Conservation (phyloP, 345 rosid species). For the Eucalyptus marginata region DNA sequence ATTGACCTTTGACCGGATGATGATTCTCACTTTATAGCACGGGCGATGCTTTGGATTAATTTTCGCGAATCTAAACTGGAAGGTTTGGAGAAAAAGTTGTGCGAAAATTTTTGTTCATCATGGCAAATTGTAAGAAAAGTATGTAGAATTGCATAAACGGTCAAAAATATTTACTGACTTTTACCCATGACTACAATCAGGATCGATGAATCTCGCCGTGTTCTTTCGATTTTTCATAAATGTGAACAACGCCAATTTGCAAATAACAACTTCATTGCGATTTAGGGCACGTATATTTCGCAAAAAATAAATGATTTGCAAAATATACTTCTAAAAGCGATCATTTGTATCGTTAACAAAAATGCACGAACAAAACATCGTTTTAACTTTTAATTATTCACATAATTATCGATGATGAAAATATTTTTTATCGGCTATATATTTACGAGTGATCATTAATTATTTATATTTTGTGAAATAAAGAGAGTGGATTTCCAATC, state of each 20-base stretch:
- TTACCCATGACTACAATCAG: neutral
- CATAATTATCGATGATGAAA: no score
- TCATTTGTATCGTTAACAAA: no score
- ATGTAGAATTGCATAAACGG: neutral
- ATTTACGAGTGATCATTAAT: no score
- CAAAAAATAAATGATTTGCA: no score
- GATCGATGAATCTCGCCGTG: fast-evolving
- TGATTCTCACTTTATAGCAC: neutral
- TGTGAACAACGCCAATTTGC: fast-evolving
- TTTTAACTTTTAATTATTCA: no score
- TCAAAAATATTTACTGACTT: neutral
- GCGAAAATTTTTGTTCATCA: fast-evolving
- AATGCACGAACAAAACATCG: no score
- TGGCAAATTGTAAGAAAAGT: neutral
- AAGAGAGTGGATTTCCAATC: no score
- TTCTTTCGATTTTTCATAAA: neutral
- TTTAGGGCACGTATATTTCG: fast-evolving
- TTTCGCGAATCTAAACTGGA: neutral
- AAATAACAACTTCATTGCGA: neutral
- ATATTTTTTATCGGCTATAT: no score
- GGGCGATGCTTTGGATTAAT: neutral
- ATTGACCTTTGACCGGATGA: neutral
- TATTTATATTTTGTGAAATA: no score
- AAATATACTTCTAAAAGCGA: no score
- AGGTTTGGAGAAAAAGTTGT: neutral